Percentiles rank a stretch among this genome's conserved stretches.
These are phyloP conservation scores for Ceratopteris richardii DNA, from an alignment of 75 land plant species.

Conservation along the genomic window DNA sequence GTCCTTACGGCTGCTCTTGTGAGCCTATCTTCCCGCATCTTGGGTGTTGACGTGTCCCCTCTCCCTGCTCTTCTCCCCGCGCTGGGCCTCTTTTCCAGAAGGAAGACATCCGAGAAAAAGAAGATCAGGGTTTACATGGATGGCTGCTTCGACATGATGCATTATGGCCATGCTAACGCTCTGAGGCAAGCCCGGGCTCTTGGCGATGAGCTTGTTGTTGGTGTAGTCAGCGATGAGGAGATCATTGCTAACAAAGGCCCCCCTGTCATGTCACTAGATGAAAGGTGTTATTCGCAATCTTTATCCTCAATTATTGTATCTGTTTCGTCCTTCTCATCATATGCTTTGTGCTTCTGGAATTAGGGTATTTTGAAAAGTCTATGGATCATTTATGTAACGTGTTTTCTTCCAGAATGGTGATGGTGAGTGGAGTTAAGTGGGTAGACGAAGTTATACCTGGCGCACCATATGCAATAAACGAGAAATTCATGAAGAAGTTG, in stretches of 20 bases:
- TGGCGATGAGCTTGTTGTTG: constrained; percentile 88
- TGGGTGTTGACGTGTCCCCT: constrained; percentile 7
- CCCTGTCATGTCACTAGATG: constrained; percentile 76
- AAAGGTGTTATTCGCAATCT: too few relatives aligned
- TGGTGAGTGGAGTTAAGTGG: constrained; percentile 90
- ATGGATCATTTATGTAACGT: too few relatives aligned
- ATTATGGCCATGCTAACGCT: constrained; percentile 96
- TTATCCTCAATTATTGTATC: too few relatives aligned
- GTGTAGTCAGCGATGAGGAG: constrained; percentile 88
- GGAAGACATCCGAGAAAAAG: constrained; percentile 48
- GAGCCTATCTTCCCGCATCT: constrained; percentile 16
- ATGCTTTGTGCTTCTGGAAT: neutral
- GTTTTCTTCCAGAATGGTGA: constrained; percentile 56
- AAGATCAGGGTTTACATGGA: constrained; percentile 96
- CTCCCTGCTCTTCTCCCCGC: constrained; percentile 8
- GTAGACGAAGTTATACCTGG: constrained; percentile 84
- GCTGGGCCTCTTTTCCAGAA: constrained; percentile 6
- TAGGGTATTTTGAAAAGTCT: too few relatives aligned
- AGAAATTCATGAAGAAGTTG: constrained; percentile 75
- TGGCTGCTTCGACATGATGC: constrained; percentile 99
- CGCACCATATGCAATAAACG: constrained; percentile 92
- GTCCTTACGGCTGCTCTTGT: constrained; percentile 26
- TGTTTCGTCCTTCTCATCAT: neutral
- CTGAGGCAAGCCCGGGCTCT: constrained; percentile 90
- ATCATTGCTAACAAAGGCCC: constrained; percentile 94